Conservation (phyloP, 345 rosid species). For the Clausena lansium region DNA sequence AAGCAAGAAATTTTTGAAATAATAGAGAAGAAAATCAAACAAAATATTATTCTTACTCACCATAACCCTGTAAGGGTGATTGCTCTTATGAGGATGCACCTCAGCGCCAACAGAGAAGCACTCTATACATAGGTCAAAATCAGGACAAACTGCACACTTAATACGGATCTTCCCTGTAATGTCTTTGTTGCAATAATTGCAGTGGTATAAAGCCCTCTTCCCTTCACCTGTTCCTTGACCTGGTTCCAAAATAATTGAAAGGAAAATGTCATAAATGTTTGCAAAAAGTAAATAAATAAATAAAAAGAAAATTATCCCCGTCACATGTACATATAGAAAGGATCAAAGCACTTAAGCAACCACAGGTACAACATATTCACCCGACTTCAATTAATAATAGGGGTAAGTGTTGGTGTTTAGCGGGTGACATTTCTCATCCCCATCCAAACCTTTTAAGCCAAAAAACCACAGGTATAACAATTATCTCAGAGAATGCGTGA, state of each 20-base stretch:
- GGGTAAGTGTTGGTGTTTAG: too few relatives aligned
- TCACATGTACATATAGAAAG: neutral
- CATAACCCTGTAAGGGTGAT: slow-evolving; percentile 92
- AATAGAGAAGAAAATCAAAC: neutral
- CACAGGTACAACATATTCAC: neutral
- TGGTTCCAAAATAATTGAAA: slow-evolving; percentile 26
- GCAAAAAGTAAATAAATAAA: slow-evolving; percentile 4
- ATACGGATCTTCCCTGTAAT: slow-evolving; percentile 86
- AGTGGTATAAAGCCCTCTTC: slow-evolving; percentile 83
- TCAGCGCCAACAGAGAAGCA: slow-evolving; percentile 96
- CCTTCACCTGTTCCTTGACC: slow-evolving; percentile 83
- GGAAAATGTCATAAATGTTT: neutral
- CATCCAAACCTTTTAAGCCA: too few relatives aligned
- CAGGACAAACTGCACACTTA: slow-evolving; percentile 91
- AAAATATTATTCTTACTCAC: slow-evolving; percentile 44
- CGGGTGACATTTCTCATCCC: too few relatives aligned
- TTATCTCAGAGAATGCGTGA: neutral
- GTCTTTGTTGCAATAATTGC: slow-evolving; percentile 97
- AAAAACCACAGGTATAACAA: neutral
- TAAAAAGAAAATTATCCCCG: neutral
- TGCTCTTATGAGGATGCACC: slow-evolving; percentile 82
- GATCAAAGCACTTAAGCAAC: neutral
- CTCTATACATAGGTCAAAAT: slow-evolving; percentile 94
- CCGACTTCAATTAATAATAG: too few relatives aligned
- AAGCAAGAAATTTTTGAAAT: neutral